Conservation (phyloP, 2,329 filamentous ascomycete genomes). For the Rutstroemia sp. region DNA sequence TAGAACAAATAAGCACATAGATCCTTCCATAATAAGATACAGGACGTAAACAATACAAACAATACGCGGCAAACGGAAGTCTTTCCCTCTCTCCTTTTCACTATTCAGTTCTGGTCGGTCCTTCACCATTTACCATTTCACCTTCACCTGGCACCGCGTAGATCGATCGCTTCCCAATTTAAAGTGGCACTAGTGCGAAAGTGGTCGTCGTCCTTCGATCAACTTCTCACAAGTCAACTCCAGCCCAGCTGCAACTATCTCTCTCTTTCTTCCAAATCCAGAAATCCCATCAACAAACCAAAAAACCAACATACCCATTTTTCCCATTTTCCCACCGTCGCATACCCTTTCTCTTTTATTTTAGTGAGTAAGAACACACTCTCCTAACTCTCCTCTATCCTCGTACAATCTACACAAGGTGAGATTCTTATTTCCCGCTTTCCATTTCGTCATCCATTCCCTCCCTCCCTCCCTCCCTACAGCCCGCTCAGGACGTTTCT, state of each 20-base stretch:
- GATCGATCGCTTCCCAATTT: slow-evolving; percentile 7
- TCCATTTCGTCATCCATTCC: slow-evolving; percentile 1
- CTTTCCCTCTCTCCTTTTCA: neutral
- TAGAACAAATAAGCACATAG: too few species aligned
- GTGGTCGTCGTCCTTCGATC: slow-evolving; percentile 1
- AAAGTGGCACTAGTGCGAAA: slow-evolving; percentile 8
- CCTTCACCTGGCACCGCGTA: neutral
- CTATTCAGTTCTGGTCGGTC: neutral
- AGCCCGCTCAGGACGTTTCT: neutral
- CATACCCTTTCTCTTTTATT: slow-evolving; percentile 3
- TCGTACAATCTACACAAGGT: slow-evolving; percentile 2
- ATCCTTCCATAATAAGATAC: too few species aligned
- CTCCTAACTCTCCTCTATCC: neutral
- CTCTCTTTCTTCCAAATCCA: slow-evolving; percentile 3
- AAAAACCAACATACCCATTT: neutral
- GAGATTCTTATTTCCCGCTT: slow-evolving; percentile 5
- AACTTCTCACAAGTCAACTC: slow-evolving; percentile 4
- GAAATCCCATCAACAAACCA: slow-evolving; percentile 1
- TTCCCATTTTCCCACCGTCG: neutral
- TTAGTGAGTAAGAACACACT: neutral
- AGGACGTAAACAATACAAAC: too few species aligned
- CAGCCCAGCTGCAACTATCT: neutral
- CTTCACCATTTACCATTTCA: neutral
- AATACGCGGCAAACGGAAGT: too few species aligned
- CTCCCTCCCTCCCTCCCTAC: slow-evolving; percentile 9